A percentile compares a stretch with the other conserved stretches of the same genome.
Evolutionary conservation across 768 basidiomycete genomes (phyloP).

Genomic region (Amanita exitialis): DNA sequence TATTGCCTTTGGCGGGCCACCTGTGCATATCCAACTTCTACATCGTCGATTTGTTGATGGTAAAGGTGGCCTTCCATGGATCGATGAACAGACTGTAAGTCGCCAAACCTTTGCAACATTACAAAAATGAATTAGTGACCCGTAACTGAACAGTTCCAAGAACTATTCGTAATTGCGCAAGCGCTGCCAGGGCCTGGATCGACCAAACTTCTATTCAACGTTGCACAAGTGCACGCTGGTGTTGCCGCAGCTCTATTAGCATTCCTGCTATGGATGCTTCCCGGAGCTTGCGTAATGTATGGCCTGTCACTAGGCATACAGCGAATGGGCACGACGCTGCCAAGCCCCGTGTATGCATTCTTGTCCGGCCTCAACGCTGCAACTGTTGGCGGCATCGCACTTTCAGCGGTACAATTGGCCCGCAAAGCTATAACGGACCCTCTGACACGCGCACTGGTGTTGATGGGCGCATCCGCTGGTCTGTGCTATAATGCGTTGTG

Average conservation of each 20-base stretch:
- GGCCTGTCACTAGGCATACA: slow-evolving; percentile 32
- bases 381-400: slow-evolving; percentile 41
- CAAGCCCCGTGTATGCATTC: slow-evolving; percentile 35
- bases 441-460: slow-evolving; percentile 29
- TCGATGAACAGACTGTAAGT: slow-evolving; percentile 30
- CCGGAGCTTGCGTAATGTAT: slow-evolving; percentile 38
- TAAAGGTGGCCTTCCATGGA: slow-evolving; percentile 23
- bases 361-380: slow-evolving; percentile 45
- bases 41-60: slow-evolving; percentile 29
- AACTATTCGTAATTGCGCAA: slow-evolving; percentile 37
- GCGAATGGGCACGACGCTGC: slow-evolving; percentile 30
- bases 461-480: slow-evolving; percentile 33
- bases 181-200: slow-evolving; percentile 39
- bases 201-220: slow-evolving; percentile 38
- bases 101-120: background rate
- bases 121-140: slow-evolving; percentile 6
- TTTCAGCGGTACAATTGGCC: slow-evolving; percentile 39
- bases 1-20: slow-evolving; percentile 39
- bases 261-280: slow-evolving; percentile 36
- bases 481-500: slow-evolving; percentile 41
- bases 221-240: slow-evolving; percentile 32
- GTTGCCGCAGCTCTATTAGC: slow-evolving; percentile 28
- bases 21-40: slow-evolving; percentile 38
- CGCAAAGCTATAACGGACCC: slow-evolving; percentile 35
- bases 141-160: slow-evolving; percentile 22